Evolutionary conservation across 768 basidiomycete species (phyloP).

Genomic region (Mycena vitilis): DNA sequence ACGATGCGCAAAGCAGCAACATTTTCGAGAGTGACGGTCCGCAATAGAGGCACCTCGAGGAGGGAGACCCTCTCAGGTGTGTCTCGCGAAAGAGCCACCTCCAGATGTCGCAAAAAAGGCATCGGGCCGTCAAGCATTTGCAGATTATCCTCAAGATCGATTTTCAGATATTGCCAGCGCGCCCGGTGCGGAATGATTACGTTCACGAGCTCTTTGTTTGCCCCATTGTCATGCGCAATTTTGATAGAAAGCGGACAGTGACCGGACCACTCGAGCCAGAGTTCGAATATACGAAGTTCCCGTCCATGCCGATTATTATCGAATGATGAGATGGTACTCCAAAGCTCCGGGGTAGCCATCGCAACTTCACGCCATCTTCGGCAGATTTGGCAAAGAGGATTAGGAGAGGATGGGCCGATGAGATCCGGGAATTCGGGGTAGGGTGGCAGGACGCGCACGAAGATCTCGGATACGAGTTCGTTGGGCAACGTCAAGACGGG

Average conservation of each 20-base stretch:
- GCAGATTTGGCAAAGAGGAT: neutral
- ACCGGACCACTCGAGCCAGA: neutral
- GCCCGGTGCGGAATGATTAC: neutral
- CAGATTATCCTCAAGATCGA: neutral
- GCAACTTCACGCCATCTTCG: neutral
- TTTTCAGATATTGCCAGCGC: neutral
- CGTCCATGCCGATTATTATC: too few species aligned
- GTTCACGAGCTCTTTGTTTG: neutral
- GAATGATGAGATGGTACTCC: neutral
- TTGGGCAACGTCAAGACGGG: neutral
- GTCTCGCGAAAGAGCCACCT: neutral
- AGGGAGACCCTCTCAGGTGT: neutral
- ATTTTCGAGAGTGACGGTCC: neutral
- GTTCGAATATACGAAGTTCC: neutral
- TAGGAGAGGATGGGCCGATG: neutral
- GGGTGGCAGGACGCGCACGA: neutral
- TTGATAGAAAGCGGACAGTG: neutral
- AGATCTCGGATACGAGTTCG: neutral
- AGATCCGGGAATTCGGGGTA: neutral
- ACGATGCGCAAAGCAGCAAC: neutral
- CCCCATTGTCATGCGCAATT: neutral
- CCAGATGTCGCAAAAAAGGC: neutral
- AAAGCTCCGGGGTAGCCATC: neutral
- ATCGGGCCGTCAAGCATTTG: neutral
- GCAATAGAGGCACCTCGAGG: neutral